Conservation (phyloP, 441 rosid genomes). For the Melianthus villosus region DNA sequence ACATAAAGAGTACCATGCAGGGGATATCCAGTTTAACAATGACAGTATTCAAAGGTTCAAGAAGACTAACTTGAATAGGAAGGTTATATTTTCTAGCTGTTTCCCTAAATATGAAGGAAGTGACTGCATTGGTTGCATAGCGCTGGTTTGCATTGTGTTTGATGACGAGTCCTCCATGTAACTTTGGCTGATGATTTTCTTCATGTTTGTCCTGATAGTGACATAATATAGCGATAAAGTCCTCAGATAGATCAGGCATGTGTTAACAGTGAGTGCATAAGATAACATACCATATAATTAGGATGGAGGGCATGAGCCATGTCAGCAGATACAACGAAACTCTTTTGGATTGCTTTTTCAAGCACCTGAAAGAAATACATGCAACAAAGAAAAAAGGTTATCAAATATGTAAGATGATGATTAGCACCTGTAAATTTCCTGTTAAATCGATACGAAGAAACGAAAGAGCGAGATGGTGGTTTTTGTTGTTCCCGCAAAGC, state of each 20-base stretch:
- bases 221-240: constrained; percentile 7
- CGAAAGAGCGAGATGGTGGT: too few species aligned
- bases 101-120: constrained; percentile 70
- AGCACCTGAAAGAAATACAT: constrained; percentile 35
- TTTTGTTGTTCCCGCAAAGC: too few species aligned
- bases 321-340: constrained; percentile 87
- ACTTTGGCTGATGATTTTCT: constrained; percentile 84
- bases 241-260: constrained; percentile 5
- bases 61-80: constrained; percentile 55
- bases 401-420: too few species aligned
- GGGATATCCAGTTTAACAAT: too few species aligned
- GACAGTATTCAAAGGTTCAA: neutral
- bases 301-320: constrained; percentile 99
- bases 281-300: constrained; percentile 46
- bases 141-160: constrained; percentile 95
- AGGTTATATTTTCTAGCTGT: constrained; percentile 56
- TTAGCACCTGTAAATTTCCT: too few species aligned
- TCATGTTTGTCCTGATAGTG: constrained; percentile 71
- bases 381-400: neutral
- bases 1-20: neutral
- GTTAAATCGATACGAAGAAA: too few species aligned
- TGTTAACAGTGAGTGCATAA: constrained; percentile 1
- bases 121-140: constrained; percentile 85
- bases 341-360: constrained; percentile 70
- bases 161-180: constrained; percentile 97